These are phyloP conservation scores for Barbatosphaeria neglecta DNA, from an alignment of 495 filamentous ascomycete species.

Conservation along the genomic window DNA sequence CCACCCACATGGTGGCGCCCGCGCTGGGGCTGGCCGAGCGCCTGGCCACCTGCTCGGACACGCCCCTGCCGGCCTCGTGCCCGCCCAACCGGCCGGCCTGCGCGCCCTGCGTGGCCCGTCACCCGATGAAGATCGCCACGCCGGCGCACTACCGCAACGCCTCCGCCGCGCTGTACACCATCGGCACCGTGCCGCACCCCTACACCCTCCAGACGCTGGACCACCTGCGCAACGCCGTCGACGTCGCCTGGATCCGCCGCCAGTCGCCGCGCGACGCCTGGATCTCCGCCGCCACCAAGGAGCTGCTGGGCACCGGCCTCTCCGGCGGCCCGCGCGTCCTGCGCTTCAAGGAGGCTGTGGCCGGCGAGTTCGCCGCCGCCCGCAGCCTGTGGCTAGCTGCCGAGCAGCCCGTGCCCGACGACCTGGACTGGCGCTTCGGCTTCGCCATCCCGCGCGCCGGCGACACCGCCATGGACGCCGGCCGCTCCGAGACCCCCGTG, in stretches of 20 bases:
- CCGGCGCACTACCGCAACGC: conserved; percentile 49
- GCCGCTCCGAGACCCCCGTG: conserved; percentile 40
- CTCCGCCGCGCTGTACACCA: conserved; percentile 52
- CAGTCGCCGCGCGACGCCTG: conserved; percentile 69
- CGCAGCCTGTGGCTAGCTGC: conserved; percentile 73
- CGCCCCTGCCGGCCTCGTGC: conserved; percentile 65
- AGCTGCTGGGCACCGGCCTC: conserved; percentile 48
- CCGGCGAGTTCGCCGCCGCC: conserved; percentile 42
- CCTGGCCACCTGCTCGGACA: conserved; percentile 59
- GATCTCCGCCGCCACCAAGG: conserved; percentile 60
- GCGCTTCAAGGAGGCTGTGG: conserved; percentile 73
- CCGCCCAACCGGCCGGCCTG: conserved; percentile 72
- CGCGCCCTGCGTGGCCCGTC: conserved; percentile 53
- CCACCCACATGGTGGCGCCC: conserved; percentile 56
- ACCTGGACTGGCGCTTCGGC: conserved; percentile 82
- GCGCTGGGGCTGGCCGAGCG: conserved; percentile 58
- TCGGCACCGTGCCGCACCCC: conserved; percentile 82
- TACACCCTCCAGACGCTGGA: conserved; percentile 62
- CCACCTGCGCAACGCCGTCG: conserved; percentile 38
- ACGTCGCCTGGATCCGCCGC: conserved; percentile 59
- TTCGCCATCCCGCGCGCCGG: conserved; percentile 52
- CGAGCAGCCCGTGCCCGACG: conserved; percentile 49
- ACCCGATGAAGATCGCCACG: conserved; percentile 45
- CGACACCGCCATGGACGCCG: conserved; percentile 35
- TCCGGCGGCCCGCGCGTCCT: conserved; percentile 52